Conservation (phyloP, 2,329 filamentous ascomycete genomes). For the Scytalidium sp. region DNA sequence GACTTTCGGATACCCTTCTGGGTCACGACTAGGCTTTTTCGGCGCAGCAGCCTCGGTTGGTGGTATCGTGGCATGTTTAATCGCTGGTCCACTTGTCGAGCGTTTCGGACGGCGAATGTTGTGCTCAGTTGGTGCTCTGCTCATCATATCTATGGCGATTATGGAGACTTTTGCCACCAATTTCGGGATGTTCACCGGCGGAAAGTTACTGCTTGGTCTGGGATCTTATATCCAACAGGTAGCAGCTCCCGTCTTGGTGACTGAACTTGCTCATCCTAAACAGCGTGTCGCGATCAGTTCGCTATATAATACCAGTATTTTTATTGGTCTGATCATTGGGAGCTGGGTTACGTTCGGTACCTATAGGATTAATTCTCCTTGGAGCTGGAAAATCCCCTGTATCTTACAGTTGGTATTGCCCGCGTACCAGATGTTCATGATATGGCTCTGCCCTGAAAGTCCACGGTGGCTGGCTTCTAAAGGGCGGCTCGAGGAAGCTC, state of each 20-base stretch:
- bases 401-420: constrained; percentile 40
- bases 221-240: too few species aligned
- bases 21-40: constrained; percentile 36
- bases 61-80: constrained; percentile 35
- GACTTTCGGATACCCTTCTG: constrained; percentile 35
- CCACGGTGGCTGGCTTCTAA: constrained; percentile 53
- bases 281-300: constrained; percentile 50
- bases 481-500: constrained; percentile 53
- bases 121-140: too few species aligned
- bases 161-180: too few species aligned
- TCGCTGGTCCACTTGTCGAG: too few species aligned
- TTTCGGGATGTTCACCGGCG: too few species aligned
- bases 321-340: constrained; percentile 40
- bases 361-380: constrained; percentile 34
- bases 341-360: constrained; percentile 41
- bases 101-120: too few species aligned
- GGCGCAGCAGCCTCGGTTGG: constrained; percentile 38
- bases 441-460: constrained; percentile 49
- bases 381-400: constrained; percentile 16
- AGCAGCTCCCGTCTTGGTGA: constrained; percentile 47
- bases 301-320: constrained; percentile 52
- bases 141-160: too few species aligned
- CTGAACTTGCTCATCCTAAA: constrained; percentile 51
- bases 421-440: constrained; percentile 38
- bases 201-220: too few species aligned